Base-by-base conservation (phyloP, 305 asterid genomes). In the Solanum hybrid region DNA sequence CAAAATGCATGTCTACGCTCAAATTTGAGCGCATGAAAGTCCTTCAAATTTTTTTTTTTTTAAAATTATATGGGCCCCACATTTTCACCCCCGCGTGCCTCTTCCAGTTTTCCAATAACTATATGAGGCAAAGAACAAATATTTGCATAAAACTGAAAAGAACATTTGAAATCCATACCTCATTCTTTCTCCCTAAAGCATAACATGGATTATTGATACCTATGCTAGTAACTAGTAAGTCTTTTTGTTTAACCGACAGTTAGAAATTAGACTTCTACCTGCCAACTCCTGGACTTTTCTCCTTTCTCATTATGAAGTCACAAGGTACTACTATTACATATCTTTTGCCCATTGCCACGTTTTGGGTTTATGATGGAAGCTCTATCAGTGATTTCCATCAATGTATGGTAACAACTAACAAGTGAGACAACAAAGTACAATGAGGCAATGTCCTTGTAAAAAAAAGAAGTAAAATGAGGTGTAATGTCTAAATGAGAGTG, bases 361-460 rank as follows among this genome's bases (percentile, higher is more conserved):
- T 91, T 90, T 87, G 90, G 92, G 90, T 88, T 94, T 91, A 89
- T 94, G 91, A 93, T 93, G 95, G 94, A 92, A 93, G 91, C 91
- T 75, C 71, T 93, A 93, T 94, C 97, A 94, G 95, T 94, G 92
- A 93, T 72, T 71, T 72, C 36, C 79, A 72, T 72, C 10, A 73
- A 27, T 73, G 32, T 13, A 73, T 29, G 79, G 79, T 73, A 29
- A 29, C 79, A 73, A 73, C 36, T 73, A 72, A 29, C 79, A 73
- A 29, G 79, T 73, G 36, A 27, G 79, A 73, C 36, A 73, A 14
- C 36, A 29, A 73, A 73, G 79, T 73, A 73, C 31, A 73, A 13
- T 7, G 60, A 46, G 60, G 7, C 20, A 5, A 46, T 46, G 20
- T 5, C 60, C 60, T 46, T 46, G 0, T 13, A 4, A 46, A 14